Base-by-base conservation (phyloP, 345 rosid species). In the Eucalyptus regnans region DNA sequence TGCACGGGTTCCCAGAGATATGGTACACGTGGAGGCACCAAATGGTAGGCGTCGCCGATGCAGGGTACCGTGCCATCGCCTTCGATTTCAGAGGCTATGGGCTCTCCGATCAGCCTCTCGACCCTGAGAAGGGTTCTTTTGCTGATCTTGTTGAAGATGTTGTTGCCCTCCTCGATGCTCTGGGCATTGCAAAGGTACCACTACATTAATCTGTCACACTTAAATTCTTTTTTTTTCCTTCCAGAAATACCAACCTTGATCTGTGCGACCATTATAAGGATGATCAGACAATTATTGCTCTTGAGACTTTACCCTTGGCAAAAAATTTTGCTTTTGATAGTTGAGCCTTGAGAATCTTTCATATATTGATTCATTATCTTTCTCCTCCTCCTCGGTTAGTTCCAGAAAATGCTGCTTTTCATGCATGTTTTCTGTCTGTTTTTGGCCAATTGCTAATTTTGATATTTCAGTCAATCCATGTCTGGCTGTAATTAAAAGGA, bases 11-110 rank as follows among this genome's bases (percentile, higher is more conserved):
- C 92, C 93, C 93, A 2, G 91, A 92, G 87, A 91, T 91, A 62
- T 93, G 94, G 95, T 93, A 91, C 90, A 88, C 94, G 16, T 94
- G 94, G 93, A 91, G 95, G 89, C 89, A 91, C 89, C 94, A 93
- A 86, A 91, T 93, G 95, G 51, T 91, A 29, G 91, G 86, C n/a
- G 91, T 90, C 3, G 94, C 94, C 4, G 87, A 88, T 5, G 92
- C 90, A 8, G 94, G 94, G 6, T 90, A 89, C 89, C 52, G 92
- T 4, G 92, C 92, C 10, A 89, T 93, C 4, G 91, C 94, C 9
- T 46, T 91, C 4, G 95, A 93, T 83, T 94, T 86, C 89, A 88
- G 95, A 66, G 94, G 95, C 60, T 94, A 93, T 27, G 95, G 94
- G 33, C 91, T 92, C 37, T 92, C 93, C 11, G 92, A 91, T 13